Conservation (phyloP, 2,329 filamentous ascomycete species). For the Dothistroma septosporum region DNA sequence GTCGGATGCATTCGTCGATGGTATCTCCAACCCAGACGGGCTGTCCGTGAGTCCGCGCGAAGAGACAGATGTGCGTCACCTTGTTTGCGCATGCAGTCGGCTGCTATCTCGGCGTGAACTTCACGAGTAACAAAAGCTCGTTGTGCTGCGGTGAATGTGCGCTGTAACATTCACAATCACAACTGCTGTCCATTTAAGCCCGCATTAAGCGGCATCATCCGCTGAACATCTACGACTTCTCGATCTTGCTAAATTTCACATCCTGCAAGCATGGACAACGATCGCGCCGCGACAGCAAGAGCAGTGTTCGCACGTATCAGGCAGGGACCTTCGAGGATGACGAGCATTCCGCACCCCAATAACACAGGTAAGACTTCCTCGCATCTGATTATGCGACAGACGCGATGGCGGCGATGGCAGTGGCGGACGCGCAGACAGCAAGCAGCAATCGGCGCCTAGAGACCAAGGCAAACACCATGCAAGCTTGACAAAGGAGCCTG, state of each 20-base stretch:
- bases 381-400: neutral
- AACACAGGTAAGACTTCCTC: neutral
- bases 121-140: neutral
- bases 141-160: neutral
- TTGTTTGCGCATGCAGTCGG: neutral
- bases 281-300: neutral
- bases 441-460: neutral
- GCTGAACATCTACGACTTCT: neutral
- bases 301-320: neutral
- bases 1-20: too few relatives aligned
- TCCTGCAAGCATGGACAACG: neutral
- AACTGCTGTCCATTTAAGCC: neutral
- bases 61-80: too few relatives aligned
- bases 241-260: neutral
- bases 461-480: neutral
- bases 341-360: neutral
- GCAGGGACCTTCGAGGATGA: neutral
- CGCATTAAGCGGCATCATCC: neutral
- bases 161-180: neutral
- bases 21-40: too few relatives aligned
- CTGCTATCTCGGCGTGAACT: neutral
- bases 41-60: too few relatives aligned
- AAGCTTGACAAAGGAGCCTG: neutral
- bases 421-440: neutral
- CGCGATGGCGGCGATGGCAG: neutral